Evolutionary conservation across 1,284 basidiomycete genomes (phyloP).

Genomic region (Microstroma glucosiphilum): DNA sequence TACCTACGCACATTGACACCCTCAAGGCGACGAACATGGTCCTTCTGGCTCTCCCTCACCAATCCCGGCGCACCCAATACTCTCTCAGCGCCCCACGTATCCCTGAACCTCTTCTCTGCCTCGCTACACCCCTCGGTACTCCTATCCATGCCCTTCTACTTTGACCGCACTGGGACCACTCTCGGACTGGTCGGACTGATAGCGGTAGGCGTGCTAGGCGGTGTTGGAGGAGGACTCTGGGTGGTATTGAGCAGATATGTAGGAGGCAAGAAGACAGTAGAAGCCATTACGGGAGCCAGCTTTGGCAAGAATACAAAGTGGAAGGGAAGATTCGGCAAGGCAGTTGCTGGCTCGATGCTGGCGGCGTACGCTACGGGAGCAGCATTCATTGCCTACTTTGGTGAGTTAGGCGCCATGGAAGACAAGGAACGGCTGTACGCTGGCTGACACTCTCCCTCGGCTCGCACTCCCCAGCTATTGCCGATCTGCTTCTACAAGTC

Average conservation of each 20-base stretch:
- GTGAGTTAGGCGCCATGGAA: too few relatives aligned
- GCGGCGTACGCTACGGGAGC: conserved; percentile 42
- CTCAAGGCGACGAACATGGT: not conserved
- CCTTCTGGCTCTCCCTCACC: conserved; percentile 1
- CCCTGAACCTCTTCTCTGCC: conserved; percentile 43
- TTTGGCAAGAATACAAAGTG: conserved; percentile 42
- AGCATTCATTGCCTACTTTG: conserved; percentile 40
- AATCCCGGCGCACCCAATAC: conserved; percentile 12
- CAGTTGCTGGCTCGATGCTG: conserved; percentile 27
- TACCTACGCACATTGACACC: not conserved
- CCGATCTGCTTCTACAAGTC: conserved; percentile 43
- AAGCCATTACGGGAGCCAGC: conserved; percentile 41
- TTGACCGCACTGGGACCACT: conserved; percentile 31
- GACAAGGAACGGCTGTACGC: too few relatives aligned
- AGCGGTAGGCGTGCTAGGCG: conserved; percentile 32
- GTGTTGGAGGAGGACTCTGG: conserved; percentile 47
- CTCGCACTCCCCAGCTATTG: conserved; percentile 26
- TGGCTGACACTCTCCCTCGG: too few relatives aligned
- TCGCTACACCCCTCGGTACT: conserved; percentile 44
- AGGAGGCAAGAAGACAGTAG: conserved; percentile 34
- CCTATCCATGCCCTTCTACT: conserved; percentile 45
- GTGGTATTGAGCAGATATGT: conserved; percentile 46
- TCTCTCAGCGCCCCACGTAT: conserved; percentile 39
- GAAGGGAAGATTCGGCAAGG: conserved; percentile 40
- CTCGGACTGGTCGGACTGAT: conserved; percentile 31